phyloP scores from a whole-genome alignment of 805 yeast genomes.

The Candida morakotiae region DNA sequence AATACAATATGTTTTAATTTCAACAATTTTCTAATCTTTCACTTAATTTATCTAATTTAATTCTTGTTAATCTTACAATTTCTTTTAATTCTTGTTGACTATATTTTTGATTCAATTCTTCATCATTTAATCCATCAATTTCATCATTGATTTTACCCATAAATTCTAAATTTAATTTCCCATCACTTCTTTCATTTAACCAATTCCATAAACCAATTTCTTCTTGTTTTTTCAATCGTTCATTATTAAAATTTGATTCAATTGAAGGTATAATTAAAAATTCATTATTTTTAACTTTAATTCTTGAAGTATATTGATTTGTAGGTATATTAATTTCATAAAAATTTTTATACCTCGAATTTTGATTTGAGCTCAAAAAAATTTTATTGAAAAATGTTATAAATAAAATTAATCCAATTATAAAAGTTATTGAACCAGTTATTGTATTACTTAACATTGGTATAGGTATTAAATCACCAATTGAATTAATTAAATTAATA shows the following conservation, averaged over 20 bases:
- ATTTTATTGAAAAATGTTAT: slow-evolving; percentile 7
- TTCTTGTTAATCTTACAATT: slow-evolving; percentile 41
- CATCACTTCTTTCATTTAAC: slow-evolving; percentile 43
- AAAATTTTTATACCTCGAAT: too few species aligned
- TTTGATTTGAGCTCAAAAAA: slow-evolving; percentile 1
- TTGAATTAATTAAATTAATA: slow-evolving; percentile 15
- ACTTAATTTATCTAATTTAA: slow-evolving; percentile 28
- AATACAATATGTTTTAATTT: too few species aligned
- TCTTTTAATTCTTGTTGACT: slow-evolving; percentile 44
- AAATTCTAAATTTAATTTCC: slow-evolving; percentile 8
- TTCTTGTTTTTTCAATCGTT: slow-evolving; percentile 34
- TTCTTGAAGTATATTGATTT: slow-evolving; percentile 10
- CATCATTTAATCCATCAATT: slow-evolving; percentile 6
- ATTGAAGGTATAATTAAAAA: slow-evolving; percentile 40
- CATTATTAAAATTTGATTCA: slow-evolving; percentile 24
- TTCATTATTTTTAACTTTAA: slow-evolving; percentile 29
- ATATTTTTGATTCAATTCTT: slow-evolving; percentile 14
- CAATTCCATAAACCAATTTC: slow-evolving; percentile 72
- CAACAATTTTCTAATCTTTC: slow-evolving; percentile 4
- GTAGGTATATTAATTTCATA: slow-evolving; percentile 8
- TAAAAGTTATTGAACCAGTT: slow-evolving; percentile 17
- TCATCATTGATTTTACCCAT: slow-evolving; percentile 3
- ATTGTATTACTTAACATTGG: slow-evolving; percentile 21
- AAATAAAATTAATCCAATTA: slow-evolving; percentile 13
- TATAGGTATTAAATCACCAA: slow-evolving; percentile 26